Evolutionary conservation across 140 eudicot genomes (phyloP).

Genomic region (Stevia rebaudiana): DNA sequence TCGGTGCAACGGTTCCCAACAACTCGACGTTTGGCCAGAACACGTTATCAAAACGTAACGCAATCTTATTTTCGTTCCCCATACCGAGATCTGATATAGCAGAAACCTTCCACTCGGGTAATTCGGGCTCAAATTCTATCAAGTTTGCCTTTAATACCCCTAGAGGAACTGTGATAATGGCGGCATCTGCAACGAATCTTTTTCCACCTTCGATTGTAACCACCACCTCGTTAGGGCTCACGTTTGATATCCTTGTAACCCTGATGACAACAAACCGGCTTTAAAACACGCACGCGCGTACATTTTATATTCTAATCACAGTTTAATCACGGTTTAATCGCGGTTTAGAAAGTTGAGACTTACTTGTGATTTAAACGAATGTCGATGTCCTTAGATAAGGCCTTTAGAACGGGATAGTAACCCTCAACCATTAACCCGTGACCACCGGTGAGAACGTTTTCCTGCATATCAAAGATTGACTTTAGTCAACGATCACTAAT

Average conservation of each 20-base stretch:
- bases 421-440: conserved; percentile 98
- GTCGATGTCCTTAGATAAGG: conserved; percentile 72
- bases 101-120: conserved; percentile 85
- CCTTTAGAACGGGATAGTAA: conserved; percentile 75
- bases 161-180: conserved; percentile 73
- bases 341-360: no score
- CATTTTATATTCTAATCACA: neutral
- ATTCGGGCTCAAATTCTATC: conserved; percentile 80
- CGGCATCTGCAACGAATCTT: conserved; percentile 78
- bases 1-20: conserved; percentile 81
- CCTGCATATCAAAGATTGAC: conserved; percentile 47
- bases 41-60: conserved; percentile 63
- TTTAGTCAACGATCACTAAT: conserved; percentile 20
- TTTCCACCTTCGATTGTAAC: conserved; percentile 71
- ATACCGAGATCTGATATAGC: conserved; percentile 94
- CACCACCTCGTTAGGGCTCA: conserved; percentile 51
- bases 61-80: conserved; percentile 93
- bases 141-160: conserved; percentile 79
- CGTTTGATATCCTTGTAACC: conserved; percentile 61
- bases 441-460: conserved; percentile 92
- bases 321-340: no score
- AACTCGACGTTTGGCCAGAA: conserved; percentile 93
- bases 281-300: neutral
- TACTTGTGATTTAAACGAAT: conserved; percentile 92
- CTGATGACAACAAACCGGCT: conserved; percentile 29